These are phyloP conservation scores for Mortierella sp. DNA, from an alignment of 371 early-diverging fungal genomes.

Conservation along the genomic window DNA sequence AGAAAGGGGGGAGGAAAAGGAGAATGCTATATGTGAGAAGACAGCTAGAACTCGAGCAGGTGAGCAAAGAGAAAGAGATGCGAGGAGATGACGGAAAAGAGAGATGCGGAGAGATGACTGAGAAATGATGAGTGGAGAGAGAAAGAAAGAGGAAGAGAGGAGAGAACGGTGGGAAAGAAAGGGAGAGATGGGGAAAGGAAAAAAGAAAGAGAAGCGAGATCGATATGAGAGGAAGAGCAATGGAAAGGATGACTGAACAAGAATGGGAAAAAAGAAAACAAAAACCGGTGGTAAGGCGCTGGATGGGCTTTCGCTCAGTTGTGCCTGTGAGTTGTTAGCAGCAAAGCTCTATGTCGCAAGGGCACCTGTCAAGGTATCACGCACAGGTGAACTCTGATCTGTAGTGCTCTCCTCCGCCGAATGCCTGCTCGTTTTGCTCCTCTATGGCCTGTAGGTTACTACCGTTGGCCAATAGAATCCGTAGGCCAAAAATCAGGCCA, in stretches of 20 bases:
- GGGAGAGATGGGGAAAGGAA: conserved; percentile 5
- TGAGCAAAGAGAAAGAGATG: conserved; percentile 3
- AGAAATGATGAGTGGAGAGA: not conserved
- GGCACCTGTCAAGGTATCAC: too few species aligned
- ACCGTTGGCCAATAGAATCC: conserved; percentile 21
- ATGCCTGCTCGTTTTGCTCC: too few species aligned
- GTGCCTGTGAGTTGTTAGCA: too few species aligned
- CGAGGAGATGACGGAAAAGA: not conserved
- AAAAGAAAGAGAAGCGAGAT: not conserved
- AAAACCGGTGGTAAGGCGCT: not conserved
- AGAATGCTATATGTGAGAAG: too few species aligned
- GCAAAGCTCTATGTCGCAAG: too few species aligned
- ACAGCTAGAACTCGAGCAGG: not conserved
- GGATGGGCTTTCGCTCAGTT: too few species aligned
- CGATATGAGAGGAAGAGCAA: not conserved
- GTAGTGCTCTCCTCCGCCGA: too few species aligned
- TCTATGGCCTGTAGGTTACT: too few species aligned
- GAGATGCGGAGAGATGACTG: not conserved
- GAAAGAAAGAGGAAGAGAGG: not conserved
- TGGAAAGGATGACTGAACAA: not conserved
- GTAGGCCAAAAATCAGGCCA: conserved; percentile 26
- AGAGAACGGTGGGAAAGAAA: not conserved
- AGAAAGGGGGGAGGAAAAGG: not conserved
- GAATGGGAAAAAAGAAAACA: not conserved
- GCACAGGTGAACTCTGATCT: too few species aligned